Evolutionary conservation across 305 asterid genomes (phyloP), one percentile per base, ranked within the genome.

Genomic region (Fraxinus floribunda): DNA sequence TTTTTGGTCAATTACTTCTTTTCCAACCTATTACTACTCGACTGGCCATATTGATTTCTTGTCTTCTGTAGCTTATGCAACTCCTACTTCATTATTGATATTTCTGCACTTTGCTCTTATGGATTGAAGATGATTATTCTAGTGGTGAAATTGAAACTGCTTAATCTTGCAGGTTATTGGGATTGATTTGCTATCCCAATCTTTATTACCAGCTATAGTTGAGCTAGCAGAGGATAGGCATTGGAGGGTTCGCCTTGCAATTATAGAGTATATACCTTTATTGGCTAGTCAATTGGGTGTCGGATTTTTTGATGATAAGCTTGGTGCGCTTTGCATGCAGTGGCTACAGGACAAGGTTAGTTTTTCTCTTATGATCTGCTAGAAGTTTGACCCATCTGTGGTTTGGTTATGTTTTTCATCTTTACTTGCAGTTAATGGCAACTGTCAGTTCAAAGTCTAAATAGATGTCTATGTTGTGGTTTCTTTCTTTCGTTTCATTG

Each of bases 151-250:
- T 66, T 66, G 30, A 32, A 66, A 66, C 36, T 66, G 38, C 74
- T 66, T n/a, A 82, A 77, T 81, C 9, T 70, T 81, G 83, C 89
- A 94, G 98, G 98, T 94, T 84, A 93, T 94, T 76, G 98, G 98
- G 80, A 94, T 94, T 78, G 98, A 94, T 89, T 90, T 94, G 72
- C 87, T 94, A 62, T 94, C 98, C n/a, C 98, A 94, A 83, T 94
- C 98, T 85, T 82, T 94, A 62, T 84, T 94, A 81, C 98, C 98
- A 38, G 98, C 98, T 71, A 94, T 94, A 20, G 98, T 94, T 36
- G 98, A 94, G 92, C 93, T 94, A 78, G 98, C 98, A 20, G 97
- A 94, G 85, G 98, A 94, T 87, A 92, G 97, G 83, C 98, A 94
- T 82, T 94, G 98, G 98, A 91, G 98, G 82, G 97, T 94, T 79